Percentiles rank a stretch among this genome's conserved stretches.
These are phyloP conservation scores for Tremella fuciformis DNA, from an alignment of 768 basidiomycete species.

Conservation along the genomic window DNA sequence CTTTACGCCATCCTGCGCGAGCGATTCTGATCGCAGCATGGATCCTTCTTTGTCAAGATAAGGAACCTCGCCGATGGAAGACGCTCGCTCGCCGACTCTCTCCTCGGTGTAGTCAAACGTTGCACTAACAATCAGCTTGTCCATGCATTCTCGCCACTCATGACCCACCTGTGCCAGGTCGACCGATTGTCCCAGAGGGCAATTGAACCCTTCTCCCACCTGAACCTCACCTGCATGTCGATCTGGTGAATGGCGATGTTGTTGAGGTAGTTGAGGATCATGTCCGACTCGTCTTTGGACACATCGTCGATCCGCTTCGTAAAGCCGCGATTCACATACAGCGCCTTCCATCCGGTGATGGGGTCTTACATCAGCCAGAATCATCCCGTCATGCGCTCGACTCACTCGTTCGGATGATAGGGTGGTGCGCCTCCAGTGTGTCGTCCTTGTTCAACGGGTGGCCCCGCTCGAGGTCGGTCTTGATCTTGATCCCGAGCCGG, in stretches of 20 bases:
- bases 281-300: constrained; percentile 60
- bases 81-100: constrained; percentile 16
- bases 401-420: constrained; percentile 49
- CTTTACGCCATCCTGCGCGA: constrained; percentile 11
- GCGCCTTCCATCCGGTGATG: constrained; percentile 44
- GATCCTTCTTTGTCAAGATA: constrained; percentile 11
- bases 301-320: constrained; percentile 38
- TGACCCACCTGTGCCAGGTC: background rate
- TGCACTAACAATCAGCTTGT: constrained; percentile 8
- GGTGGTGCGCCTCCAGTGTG: constrained; percentile 47
- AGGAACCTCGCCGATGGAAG: constrained; percentile 18
- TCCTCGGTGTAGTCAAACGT: constrained; percentile 24
- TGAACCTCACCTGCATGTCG: constrained; percentile 57
- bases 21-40: constrained; percentile 5
- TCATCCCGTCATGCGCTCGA: background rate
- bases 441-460: constrained; percentile 50
- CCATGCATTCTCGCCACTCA: background rate
- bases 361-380: constrained; percentile 26
- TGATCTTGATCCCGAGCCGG: constrained; percentile 41
- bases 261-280: constrained; percentile 56
- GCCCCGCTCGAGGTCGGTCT: constrained; percentile 41
- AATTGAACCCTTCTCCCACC: constrained; percentile 59
- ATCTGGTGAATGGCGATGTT: constrained; percentile 54
- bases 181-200: constrained; percentile 62
- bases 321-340: constrained; percentile 41